A percentile compares a stretch with the other conserved stretches of the same genome.
These are phyloP conservation scores for Solanum sejunctum DNA, from an alignment of 257 asterid species.

Conservation along the genomic window DNA sequence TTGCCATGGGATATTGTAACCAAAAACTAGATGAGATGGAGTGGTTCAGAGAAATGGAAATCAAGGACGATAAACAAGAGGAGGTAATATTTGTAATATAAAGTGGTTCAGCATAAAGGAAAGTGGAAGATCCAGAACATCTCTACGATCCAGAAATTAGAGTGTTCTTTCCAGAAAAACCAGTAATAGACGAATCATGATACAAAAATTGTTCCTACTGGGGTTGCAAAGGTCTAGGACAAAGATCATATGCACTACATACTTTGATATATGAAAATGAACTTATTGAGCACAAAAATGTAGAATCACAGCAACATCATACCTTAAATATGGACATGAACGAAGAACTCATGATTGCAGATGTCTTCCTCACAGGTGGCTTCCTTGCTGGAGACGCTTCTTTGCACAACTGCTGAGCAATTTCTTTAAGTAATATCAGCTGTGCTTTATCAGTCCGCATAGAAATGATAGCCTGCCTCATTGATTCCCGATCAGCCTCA, in stretches of 20 bases:
- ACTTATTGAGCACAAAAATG: background rate
- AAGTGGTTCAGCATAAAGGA: background rate
- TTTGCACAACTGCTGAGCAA: conserved; percentile 76
- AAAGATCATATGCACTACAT: background rate
- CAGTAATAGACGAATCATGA: background rate
- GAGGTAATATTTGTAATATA: background rate
- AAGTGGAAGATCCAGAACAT: background rate
- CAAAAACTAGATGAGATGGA: background rate
- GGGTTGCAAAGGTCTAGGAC: background rate
- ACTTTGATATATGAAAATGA: background rate
- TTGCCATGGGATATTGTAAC: background rate
- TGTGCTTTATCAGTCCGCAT: conserved; percentile 90
- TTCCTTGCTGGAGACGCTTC: conserved; percentile 54
- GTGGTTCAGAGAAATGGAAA: background rate
- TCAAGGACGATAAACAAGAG: background rate
- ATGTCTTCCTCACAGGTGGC: conserved; percentile 41
- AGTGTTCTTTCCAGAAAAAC: background rate
- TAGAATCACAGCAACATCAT: background rate
- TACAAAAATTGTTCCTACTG: background rate
- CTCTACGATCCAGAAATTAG: background rate
- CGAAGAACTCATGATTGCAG: conserved; percentile 30
- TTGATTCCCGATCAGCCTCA: conserved; percentile 97
- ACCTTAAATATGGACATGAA: conserved; percentile 70
- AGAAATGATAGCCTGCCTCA: conserved; percentile 84
- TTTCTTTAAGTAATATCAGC: conserved; percentile 71